Conservation (phyloP, 345 rosid genomes). For the Salix suchowensis region DNA sequence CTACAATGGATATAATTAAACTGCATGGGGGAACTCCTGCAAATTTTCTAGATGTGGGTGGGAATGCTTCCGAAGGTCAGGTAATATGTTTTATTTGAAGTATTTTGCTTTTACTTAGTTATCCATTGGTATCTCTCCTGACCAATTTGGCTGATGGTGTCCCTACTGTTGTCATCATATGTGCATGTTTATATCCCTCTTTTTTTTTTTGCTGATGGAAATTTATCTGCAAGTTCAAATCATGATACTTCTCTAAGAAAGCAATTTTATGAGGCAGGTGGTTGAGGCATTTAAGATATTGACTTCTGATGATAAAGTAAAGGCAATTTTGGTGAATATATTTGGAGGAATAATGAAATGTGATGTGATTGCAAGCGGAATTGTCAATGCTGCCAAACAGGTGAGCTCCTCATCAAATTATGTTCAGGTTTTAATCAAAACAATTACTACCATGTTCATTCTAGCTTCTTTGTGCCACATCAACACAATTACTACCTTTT, state of each 20-base stretch:
- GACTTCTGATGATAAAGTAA: slow-evolving; percentile 97
- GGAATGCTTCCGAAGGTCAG: slow-evolving; percentile 96
- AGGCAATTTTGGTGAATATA: slow-evolving; percentile 95
- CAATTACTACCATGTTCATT: background rate
- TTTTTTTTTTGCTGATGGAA: background rate
- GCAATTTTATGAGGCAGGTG: slow-evolving; percentile 47
- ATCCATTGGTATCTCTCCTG: background rate
- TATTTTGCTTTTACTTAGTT: slow-evolving; percentile 2
- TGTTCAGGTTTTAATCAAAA: background rate
- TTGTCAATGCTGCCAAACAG: slow-evolving; percentile 95
- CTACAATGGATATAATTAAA: slow-evolving; percentile 98
- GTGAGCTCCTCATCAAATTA: slow-evolving; percentile 35
- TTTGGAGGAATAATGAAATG: slow-evolving; percentile 99
- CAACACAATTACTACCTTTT: background rate
- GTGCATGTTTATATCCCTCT: background rate
- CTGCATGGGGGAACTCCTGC: slow-evolving; percentile 99
- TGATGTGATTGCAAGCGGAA: slow-evolving; percentile 98
- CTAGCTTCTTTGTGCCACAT: background rate
- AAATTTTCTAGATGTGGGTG: slow-evolving; percentile 97
- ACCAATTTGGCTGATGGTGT: background rate
- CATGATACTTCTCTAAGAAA: background rate
- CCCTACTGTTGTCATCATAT: background rate
- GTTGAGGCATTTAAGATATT: slow-evolving; percentile 97
- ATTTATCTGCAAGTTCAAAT: background rate
- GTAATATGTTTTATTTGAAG: slow-evolving; percentile 30